Evolutionary conservation across 2,329 filamentous ascomycete species (phyloP).

Genomic region (Fusarium austroafricanum): DNA sequence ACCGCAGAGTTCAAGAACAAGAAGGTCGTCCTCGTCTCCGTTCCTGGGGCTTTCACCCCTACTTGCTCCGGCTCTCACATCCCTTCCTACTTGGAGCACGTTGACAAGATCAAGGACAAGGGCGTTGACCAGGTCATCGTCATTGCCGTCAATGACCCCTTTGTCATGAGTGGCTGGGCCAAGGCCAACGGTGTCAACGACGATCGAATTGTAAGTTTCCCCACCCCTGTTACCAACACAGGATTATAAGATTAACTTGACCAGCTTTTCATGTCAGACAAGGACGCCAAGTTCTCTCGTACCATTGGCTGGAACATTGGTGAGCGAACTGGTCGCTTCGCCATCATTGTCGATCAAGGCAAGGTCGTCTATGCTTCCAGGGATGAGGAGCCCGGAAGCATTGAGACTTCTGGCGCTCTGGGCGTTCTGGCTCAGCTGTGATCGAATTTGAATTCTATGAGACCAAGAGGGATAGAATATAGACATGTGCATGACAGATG

Average conservation of each 20-base stretch:
- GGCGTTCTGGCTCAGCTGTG: slow-evolving; percentile 66
- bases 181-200: slow-evolving; percentile 85
- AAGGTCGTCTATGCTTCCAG: slow-evolving; percentile 84
- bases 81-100: slow-evolving; percentile 80
- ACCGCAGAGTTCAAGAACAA: slow-evolving; percentile 65
- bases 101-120: slow-evolving; percentile 78
- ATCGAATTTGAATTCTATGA: slow-evolving; percentile 25
- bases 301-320: slow-evolving; percentile 80
- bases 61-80: slow-evolving; percentile 86
- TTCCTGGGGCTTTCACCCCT: slow-evolving; percentile 83
- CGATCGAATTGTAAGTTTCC: slow-evolving; percentile 66
- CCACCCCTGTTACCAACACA: background rate
- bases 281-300: slow-evolving; percentile 76
- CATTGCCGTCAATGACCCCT: slow-evolving; percentile 86
- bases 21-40: slow-evolving; percentile 67
- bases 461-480: slow-evolving; percentile 6
- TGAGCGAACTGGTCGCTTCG: slow-evolving; percentile 82
- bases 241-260: slow-evolving; percentile 14
- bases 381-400: slow-evolving; percentile 65
- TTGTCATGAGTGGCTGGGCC: slow-evolving; percentile 89
- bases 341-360: slow-evolving; percentile 84
- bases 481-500: slow-evolving; percentile 35
- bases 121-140: slow-evolving; percentile 85
- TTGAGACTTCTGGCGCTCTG: slow-evolving; percentile 64
- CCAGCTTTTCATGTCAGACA: slow-evolving; percentile 81